Evolutionary conservation across 352 stramenopile species (phyloP), one percentile per base, ranked within the genome.

Genomic region (Globisporangium abappressorium): DNA sequence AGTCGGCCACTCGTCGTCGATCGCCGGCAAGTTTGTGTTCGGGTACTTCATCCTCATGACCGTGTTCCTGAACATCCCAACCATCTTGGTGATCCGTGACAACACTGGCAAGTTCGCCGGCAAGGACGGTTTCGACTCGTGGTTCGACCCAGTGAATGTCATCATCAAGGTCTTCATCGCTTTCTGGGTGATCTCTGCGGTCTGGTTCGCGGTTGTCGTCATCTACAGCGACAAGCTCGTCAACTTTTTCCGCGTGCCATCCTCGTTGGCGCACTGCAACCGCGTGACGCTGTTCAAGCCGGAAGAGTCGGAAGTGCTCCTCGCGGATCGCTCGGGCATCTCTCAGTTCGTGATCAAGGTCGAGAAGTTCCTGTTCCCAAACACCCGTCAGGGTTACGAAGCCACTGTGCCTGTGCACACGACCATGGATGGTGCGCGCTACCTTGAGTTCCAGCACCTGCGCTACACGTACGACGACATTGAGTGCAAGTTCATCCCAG

Each of bases 91-190:
- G 34, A 88, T 84, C 43, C 71, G 72, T 26, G 82, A 91, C 68
- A 86, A 87, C 68, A 81, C 84, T 65, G 77, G 78, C 58, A 78
- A 85, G 55, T 77, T 85, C 24, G 68, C 72, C 5, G 73, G 78
- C 60, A 70, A 67, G 24, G 66, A 54, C 46, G 66, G 66, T 22
- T 87, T 81, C 75, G 69, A 69, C 20, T 70, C 74, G 14, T 80
- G 85, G 72, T 90, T 92, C 64, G 74, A 87, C 65, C 71, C 75
- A 28, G 70, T 70, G 1, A 79, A 79, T 5, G 78, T 77, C 2
- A 66, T 90, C 30, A 85, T 91, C 54, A 78, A 85, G 65, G 81
- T 85, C 14, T 89, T 86, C 58, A 87, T 92, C 58, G 70, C 75
- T 54, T 68, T 80, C 2, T 92, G 84, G 84, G 68, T 88, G 18